phyloP scores from a whole-genome alignment of 2,329 filamentous ascomycete genomes.

The Ophiocordyceps unilateralis region DNA sequence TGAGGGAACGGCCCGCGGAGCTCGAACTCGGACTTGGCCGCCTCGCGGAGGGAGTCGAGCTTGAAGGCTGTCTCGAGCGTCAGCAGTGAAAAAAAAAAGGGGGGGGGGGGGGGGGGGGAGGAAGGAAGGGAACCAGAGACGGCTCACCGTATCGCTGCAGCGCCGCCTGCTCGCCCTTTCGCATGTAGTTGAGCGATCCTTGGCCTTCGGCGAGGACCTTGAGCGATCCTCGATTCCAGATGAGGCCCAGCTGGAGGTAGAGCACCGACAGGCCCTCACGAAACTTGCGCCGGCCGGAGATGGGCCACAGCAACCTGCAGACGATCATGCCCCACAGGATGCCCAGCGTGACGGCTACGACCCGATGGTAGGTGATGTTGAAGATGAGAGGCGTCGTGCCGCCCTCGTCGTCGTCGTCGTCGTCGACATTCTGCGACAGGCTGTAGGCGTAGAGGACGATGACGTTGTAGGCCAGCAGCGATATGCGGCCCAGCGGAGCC shows the following conservation, averaged over 20 bases:
- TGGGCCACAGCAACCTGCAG: conserved; percentile 82
- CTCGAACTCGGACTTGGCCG: conserved; percentile 76
- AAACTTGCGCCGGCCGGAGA: conserved; percentile 74
- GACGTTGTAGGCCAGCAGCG: conserved; percentile 89
- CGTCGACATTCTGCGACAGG: conserved; percentile 60
- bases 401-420: conserved; percentile 78
- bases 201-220: conserved; percentile 49
- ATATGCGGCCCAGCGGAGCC: conserved; percentile 82
- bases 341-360: conserved; percentile 70
- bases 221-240: conserved; percentile 89
- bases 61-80: conserved; percentile 29
- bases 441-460: conserved; percentile 90
- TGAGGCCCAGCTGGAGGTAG: conserved; percentile 85
- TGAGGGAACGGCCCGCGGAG: conserved; percentile 74
- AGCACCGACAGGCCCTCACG: conserved; percentile 80
- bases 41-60: conserved; percentile 53
- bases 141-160: conserved; percentile 55
- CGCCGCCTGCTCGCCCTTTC: conserved; percentile 70
- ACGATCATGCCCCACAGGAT: conserved; percentile 87
- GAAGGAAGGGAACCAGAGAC: too few species aligned
- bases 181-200: conserved; percentile 54
- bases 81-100: background rate
- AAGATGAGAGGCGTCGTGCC: conserved; percentile 69
- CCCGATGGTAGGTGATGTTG: conserved; percentile 75
- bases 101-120: background rate